A percentile compares a stretch with the other conserved stretches of the same genome.
These are phyloP conservation scores for Pyricularia pennisetigena DNA, from an alignment of 2,329 filamentous ascomycete genomes.

Conservation along the genomic window DNA sequence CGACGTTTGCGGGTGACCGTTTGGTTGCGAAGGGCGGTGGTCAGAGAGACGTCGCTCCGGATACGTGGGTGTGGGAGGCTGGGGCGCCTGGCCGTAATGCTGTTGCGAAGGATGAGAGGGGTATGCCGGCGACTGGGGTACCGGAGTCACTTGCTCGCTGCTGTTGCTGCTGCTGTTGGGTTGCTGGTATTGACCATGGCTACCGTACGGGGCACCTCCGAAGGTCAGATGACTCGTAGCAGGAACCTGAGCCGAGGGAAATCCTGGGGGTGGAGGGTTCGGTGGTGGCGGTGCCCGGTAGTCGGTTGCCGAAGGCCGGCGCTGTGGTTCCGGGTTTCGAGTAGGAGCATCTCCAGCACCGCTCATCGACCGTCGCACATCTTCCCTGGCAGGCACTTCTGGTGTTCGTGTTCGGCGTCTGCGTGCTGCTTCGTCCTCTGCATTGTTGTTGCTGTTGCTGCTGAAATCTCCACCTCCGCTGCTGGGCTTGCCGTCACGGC, in stretches of 20 bases:
- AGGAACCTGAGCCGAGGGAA: constrained; percentile 5
- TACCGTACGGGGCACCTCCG: constrained; percentile 12
- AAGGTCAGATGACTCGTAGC: constrained; percentile 17
- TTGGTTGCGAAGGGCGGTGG: not conserved
- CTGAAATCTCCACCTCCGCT: not conserved
- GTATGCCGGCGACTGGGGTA: constrained; percentile 23
- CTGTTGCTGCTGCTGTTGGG: not conserved
- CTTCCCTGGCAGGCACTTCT: constrained; percentile 16
- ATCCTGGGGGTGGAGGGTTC: constrained; percentile 8
- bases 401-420: constrained; percentile 22
- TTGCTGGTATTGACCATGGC: constrained; percentile 15
- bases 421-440: constrained; percentile 20
- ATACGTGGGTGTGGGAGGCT: constrained; percentile 6
- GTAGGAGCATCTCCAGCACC: not conserved
- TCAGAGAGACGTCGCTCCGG: not conserved
- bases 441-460: constrained; percentile 11
- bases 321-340: constrained; percentile 14
- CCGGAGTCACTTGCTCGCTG: constrained; percentile 16
- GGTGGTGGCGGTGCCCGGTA: constrained; percentile 18
- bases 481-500: constrained; percentile 39
- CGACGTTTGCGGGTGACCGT: not conserved
- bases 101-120: constrained; percentile 9
- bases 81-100: not conserved
- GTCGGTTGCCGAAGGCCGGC: constrained; percentile 21
- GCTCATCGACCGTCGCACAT: constrained; percentile 20